Conservation (phyloP, 192 early-diverging fungal species). For the Coemansia sp. region DNA sequence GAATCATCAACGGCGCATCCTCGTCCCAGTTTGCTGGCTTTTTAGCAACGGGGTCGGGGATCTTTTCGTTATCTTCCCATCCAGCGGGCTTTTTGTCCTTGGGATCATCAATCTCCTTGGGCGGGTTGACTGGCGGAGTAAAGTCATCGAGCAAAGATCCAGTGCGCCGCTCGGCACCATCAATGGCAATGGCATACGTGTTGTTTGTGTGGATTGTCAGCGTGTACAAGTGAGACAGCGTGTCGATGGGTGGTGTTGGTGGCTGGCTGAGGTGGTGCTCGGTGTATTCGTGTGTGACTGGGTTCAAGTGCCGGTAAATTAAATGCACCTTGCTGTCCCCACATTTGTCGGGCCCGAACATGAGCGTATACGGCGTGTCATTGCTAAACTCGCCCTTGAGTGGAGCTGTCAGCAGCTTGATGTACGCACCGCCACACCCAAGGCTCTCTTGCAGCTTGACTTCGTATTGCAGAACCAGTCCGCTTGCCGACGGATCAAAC, state of each 20-base stretch:
- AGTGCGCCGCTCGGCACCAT: constrained; percentile 60
- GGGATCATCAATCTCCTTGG: constrained; percentile 74
- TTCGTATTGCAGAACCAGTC: constrained; percentile 84
- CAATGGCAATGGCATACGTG: constrained; percentile 73
- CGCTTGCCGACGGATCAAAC: constrained; percentile 69
- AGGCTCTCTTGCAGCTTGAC: constrained; percentile 70
- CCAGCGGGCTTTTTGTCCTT: constrained; percentile 79
- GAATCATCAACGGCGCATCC: constrained; percentile 75
- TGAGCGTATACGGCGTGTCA: constrained; percentile 82
- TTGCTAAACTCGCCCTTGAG: constrained; percentile 63
- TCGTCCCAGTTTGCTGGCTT: constrained; percentile 89
- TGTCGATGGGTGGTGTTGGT: constrained; percentile 65
- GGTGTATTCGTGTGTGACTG: constrained; percentile 71
- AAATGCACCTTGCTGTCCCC: constrained; percentile 93
- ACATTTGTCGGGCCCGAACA: constrained; percentile 96
- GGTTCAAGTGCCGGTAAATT: constrained; percentile 90
- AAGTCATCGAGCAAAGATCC: constrained; percentile 80
- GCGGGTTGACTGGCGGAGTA: constrained; percentile 82
- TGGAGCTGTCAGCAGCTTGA: constrained; percentile 73
- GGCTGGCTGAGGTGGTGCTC: constrained; percentile 82
- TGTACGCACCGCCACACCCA: constrained; percentile 90
- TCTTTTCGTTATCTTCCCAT: constrained; percentile 86
- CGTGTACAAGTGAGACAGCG: constrained; percentile 76
- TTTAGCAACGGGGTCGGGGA: constrained; percentile 71
- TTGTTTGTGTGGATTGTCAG: constrained; percentile 81